Evolutionary conservation across 129 eudicot genomes (phyloP), one percentile per base, ranked within the genome.

Genomic region (Centella asiatica): DNA sequence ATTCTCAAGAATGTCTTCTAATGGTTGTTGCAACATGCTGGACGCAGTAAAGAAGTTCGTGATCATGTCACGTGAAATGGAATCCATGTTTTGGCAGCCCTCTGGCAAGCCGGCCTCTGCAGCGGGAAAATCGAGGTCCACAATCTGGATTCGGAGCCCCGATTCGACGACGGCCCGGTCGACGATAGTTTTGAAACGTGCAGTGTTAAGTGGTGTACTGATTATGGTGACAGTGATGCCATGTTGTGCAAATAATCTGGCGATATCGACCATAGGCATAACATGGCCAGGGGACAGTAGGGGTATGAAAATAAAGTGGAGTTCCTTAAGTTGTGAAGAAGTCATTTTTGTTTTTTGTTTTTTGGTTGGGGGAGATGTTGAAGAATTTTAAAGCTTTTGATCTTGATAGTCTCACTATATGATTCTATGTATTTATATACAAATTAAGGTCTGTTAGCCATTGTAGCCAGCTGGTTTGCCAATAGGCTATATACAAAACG

Each of bases 191-290:
- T 54, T 25, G 67, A 88, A 73, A 0, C 92, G 73, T 22, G 32
- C 14, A 6, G 88, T 56, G 65, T 84, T 88, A 7, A 62, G 76
- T 0, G 89, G 94, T 9, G 96, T 84, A 26, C 86, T 84, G 66
- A 87, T 67, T 3, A 87, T 53, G 29, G 88, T 83, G 4, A 74
- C 69, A 5, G 28, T 36, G 11, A 66, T 65, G 33, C 75, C 60
- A 2, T 37, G 77, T 14, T 69, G 57, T 22, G 95, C 83, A 19
- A 87, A 68, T 37, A 87, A 52, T 58, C 65, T 74, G 66, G 95
- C 95, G 24, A 87, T 73, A 76, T 87, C 93, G 25, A 84, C 65
- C 69, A 84, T 78, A 12, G 93, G 93, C 39, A 87, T 74, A 60
- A 87, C 67, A 56, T 87, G 95, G 64, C 95, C 95, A 47, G 74